Evolutionary conservation across 2,329 filamentous ascomycete genomes (phyloP), one percentile per base, ranked within the genome.

Genomic region (Ophiostoma himal-ulmi): DNA sequence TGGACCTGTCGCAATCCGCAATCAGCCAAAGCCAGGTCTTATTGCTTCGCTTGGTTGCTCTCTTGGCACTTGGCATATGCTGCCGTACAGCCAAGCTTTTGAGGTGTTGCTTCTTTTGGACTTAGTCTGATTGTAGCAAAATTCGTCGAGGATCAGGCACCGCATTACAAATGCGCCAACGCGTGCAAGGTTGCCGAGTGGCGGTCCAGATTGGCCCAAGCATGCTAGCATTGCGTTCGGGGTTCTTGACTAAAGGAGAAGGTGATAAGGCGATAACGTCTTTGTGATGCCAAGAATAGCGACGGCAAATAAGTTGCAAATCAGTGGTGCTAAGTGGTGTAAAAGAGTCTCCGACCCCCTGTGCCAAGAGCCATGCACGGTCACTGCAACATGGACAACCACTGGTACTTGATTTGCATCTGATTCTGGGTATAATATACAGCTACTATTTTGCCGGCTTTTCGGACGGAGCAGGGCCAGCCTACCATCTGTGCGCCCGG

Each of bases 51-150:
- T 26, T 34, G 57, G 52, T 22, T 57, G 52, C 52, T 57, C 52
- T 57, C 52, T 57, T 57, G 52, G 52, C 52, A 57, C 57, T 62
- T 62, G 57, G 57, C 57, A 14, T 26, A 62, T 62, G 57, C 10
- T 62, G 22, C 57, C 57, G 57, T 57, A 30, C 26, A 34, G 57
- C 57, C 57, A 62, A 62, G 57, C 57, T 62, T 62, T 62, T 62
- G 57, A 62, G 57, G 57, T 62, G 57, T 62, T 62, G 57, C 57
- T 62, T 62, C 57, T 34, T 34, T 62, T 62, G n/a, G 26, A 34
- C 22, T 62, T 62, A 34, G 57, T 13, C 57, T 62, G 34, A 14
- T 62, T 62, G 34, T 62, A 62, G 22, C n/a, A 14, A 62, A 62
- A 34, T 34, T 14, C 17, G 26, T 62, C 26, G 57, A 62, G 57